A percentile compares a stretch with the other conserved stretches of the same genome.
Evolutionary conservation across 208 protist species (phyloP).

Genomic region (Phytomonas francai): DNA sequence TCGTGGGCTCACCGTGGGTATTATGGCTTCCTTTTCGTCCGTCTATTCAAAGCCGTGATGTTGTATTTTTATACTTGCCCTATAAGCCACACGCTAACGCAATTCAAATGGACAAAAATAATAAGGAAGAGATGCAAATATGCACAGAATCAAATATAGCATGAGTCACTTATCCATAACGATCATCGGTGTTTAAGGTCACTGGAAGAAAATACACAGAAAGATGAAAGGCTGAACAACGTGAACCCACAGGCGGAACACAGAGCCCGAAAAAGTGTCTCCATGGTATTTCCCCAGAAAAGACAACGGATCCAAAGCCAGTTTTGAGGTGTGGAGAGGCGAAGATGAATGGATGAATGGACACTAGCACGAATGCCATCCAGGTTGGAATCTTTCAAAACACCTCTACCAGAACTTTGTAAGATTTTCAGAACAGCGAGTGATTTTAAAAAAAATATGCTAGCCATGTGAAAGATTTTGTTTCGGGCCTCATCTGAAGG

Average conservation of each 20-base stretch:
- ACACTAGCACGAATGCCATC: background rate
- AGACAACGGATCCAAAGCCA: background rate
- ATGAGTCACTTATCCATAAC: background rate
- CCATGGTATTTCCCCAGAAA: background rate
- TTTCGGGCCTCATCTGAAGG: background rate
- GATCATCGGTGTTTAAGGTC: background rate
- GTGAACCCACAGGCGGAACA: background rate
- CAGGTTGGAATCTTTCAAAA: background rate
- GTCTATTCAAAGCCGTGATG: background rate
- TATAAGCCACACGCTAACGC: background rate
- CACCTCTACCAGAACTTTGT: background rate
- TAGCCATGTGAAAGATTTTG: background rate
- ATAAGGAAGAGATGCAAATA: background rate
- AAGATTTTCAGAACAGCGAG: background rate
- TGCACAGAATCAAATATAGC: background rate
- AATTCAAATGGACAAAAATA: background rate
- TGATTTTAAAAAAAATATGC: background rate
- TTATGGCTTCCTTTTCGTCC: background rate
- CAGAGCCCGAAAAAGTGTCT: background rate
- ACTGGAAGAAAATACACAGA: background rate
- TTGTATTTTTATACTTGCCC: background rate
- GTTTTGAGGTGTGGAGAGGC: background rate
- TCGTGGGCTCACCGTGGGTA: background rate
- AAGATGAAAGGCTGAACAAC: background rate
- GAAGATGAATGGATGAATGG: background rate